Base-by-base conservation (phyloP, 1,139 yeast species). In the Yamadazyma oceani region DNA sequence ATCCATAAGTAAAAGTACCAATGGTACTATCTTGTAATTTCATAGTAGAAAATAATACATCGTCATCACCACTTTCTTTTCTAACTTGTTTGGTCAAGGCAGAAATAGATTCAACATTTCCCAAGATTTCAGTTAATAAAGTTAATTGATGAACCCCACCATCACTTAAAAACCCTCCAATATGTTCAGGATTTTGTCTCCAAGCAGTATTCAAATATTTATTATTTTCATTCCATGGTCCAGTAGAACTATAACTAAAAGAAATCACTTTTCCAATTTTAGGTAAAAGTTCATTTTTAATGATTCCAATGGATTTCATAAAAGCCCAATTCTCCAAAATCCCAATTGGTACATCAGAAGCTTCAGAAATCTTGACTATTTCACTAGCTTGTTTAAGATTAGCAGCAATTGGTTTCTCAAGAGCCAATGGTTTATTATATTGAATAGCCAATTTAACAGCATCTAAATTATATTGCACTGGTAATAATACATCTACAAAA, bases 101-200 rank as follows among this genome's bases (percentile, higher is more conserved):
- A 42, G 85, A 73, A 26, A 88, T 77, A 3, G 81, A 63, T 39
- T 75, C 80, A 16, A 87, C 83, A 25, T 73, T 70, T 35, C 97
- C 96, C 43, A 89, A 70, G n/a, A 87, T 80, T 45, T 79, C 88
- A 8, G 95, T 87, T 51, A 89, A 74, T 32, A 87, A 66, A 3
- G 96, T 96, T 60, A 89, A 68, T 62, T 89, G 96, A 63, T 89
- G 97, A 11, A 89, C 97, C 57, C 97, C 97, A 52, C 96, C 96
- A 56, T 89, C 97, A 48, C 92, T 82, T 51, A 89, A 70, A 62
- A 73, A 88, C 0, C 97, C 97, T 41, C 97, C 97, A 47, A 88
- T 76, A 56, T 89, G 97, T 59, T 87, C 83, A 26, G 97, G 97
- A 41, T 81, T 73, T 57, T 75, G 76, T 72, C 97, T 82, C 97